Base-by-base conservation (phyloP, 1,284 basidiomycete genomes). In the Grifola frondosa region DNA sequence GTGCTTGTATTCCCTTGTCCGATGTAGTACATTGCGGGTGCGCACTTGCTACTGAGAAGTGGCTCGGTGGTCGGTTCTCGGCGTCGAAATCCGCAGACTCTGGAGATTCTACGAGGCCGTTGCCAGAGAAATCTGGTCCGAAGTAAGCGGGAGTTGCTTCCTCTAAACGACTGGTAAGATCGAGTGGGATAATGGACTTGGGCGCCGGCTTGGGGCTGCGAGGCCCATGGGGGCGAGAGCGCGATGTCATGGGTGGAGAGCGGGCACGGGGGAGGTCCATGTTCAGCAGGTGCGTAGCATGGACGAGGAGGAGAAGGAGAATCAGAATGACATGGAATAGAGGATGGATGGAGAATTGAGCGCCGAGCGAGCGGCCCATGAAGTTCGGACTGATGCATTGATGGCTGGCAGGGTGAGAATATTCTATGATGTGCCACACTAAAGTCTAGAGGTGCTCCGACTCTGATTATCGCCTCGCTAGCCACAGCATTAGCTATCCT, bases 251-350 rank as follows among this genome's bases (percentile, higher is more conserved):
- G 11, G 55, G 47, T 12, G 54, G 54, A 20, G 53, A 49, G 46
- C 50, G 54, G 38, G 52, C 43, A 38, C 46, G 52, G 20, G 46
- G 44, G 37, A 49, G 41, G 39, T 56, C 56, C 56, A 58, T 58
- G 30, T 48, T 24, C 24, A 19, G 30, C 33, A 44, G 39, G 48
- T 25, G 40, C 15, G 46, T 6, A 35, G 22, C 42, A 41, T 49
- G 31, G 25, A 30, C 19, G 35, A 29, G 23, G 24, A 37, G 35
- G 29, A 39, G 42, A 42, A 24, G 21, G 30, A 16, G 30, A 37
- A 26, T 43, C 42, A 50, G 47, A 41, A 31, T 34, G 44, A 44
- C 54, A 56, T 54, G 50, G 38, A 47, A 45, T 48, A 21, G 21
- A 21, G 42, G 24, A 52, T 43, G 44, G 37, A 46, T 47, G 46